These are phyloP conservation scores for Neophaeococcomyces aloes DNA, from an alignment of 2,329 filamentous ascomycete genomes.

Conservation along the genomic window DNA sequence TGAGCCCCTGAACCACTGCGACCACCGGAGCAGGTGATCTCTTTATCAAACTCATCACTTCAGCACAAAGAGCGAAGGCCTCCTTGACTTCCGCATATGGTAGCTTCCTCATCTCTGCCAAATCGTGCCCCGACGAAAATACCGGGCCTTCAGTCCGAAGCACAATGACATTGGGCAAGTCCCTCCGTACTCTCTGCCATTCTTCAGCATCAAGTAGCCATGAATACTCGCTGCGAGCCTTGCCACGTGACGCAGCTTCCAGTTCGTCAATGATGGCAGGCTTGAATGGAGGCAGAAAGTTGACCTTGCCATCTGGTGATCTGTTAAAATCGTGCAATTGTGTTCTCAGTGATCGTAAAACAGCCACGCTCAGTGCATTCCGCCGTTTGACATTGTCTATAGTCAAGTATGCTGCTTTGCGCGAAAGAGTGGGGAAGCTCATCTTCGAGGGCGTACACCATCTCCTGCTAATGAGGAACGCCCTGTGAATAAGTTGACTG, in stretches of 20 bases:
- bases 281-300: conserved; percentile 18
- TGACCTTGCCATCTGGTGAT: conserved; percentile 18
- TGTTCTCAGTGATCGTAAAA: conserved; percentile 15
- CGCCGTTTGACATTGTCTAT: conserved; percentile 15
- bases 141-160: conserved; percentile 19
- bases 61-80: conserved; percentile 20
- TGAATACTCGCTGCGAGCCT: conserved; percentile 11
- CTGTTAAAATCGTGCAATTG: conserved; percentile 19
- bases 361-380: conserved; percentile 20
- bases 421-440: conserved; percentile 17
- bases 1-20: conserved; percentile 19
- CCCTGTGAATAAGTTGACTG: no score
- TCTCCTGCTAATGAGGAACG: no score
- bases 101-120: conserved; percentile 16
- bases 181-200: conserved; percentile 18
- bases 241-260: conserved; percentile 10
- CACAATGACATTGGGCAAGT: conserved; percentile 19
- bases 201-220: conserved; percentile 15
- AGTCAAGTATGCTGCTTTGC: conserved; percentile 16
- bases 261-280: conserved; percentile 16
- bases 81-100: conserved; percentile 20
- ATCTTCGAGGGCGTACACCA: no score
- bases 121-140: conserved; percentile 21
- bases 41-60: conserved; percentile 20
- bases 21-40: conserved; percentile 20